Base-by-base conservation (phyloP, 1,139 yeast genomes). In the Debaryomyces sp. region DNA sequence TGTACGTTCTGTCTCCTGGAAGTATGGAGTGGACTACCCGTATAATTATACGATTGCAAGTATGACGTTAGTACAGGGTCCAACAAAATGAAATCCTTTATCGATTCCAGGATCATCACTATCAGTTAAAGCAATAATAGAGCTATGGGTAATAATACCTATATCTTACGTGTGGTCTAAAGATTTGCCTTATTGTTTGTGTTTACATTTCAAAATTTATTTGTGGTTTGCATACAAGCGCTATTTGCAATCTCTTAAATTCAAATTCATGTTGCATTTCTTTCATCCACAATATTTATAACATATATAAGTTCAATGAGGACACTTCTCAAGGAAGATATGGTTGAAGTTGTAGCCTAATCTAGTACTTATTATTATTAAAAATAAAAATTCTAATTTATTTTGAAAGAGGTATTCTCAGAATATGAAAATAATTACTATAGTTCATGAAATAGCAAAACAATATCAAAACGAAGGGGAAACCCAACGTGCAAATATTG, bases 1-100 rank as follows among this genome's bases (percentile, higher is more conserved):
- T 44, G 43, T 26, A 52, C 32, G 41, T 55, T 53, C 32, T 48
- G 55, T 18, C 39, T 49, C 29, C 46, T 50, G 12, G 60, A 51
- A 5, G 47, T 43, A 15, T 46, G 45, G 21, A 54, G 43, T 21
- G 58, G 52, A 23, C 34, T 50, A 21, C 45, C 30, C 15, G 52
- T 32, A 36, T 45, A 22, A 30, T 15, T 44, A 21, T 29, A 26
- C 1, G 50, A 43, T 9, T 35, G 43, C n/a, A 49, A 36, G 34
- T 43, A 49, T 18, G 50, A 22, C 2, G 50, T 40, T 34, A 49
- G 41, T 34, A 37, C 21, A 23, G 34, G 33, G 8, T 49, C 50
- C 45, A 49, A 41, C 17, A 32, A 30, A 10, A 27, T 18, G 7
- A 32, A 17, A 30, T 41, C 48, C 18, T 41, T 33, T 15, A 41